Evolutionary conservation across 192 early-diverging fungal genomes (phyloP).

Genomic region (Backusella luteola): DNA sequence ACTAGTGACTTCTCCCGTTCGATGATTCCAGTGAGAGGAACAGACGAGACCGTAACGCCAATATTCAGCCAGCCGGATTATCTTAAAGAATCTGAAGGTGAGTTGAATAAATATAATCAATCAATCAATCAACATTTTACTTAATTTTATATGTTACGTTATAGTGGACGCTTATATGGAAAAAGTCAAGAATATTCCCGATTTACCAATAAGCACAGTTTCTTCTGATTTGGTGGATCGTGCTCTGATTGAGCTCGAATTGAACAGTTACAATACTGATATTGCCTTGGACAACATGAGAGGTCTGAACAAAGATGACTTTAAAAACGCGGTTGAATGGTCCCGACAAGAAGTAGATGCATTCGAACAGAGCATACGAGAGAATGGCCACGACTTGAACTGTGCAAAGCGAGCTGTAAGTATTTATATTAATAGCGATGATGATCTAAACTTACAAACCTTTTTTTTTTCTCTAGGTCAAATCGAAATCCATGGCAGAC

Average conservation of each 20-base stretch:
- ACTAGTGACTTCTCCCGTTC: background rate
- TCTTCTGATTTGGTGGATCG: constrained; percentile 67
- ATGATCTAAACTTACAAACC: background rate
- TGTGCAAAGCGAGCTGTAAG: constrained; percentile 52
- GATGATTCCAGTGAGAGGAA: constrained; percentile 7
- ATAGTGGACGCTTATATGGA: constrained; percentile 46
- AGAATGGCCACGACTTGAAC: constrained; percentile 67
- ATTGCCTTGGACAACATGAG: constrained; percentile 54
- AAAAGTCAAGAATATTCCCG: constrained; percentile 25
- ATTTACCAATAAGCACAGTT: constrained; percentile 39
- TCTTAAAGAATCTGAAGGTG: constrained; percentile 42
- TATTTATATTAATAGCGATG: constrained; percentile 26
- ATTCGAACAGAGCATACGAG: constrained; percentile 62
- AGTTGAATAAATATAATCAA: background rate
- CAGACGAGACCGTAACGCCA: constrained; percentile 38
- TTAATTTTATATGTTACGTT: background rate
- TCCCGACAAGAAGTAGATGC: constrained; percentile 42
- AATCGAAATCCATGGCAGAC: constrained; percentile 43
- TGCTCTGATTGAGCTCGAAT: constrained; percentile 53
- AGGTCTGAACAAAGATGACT: constrained; percentile 46
- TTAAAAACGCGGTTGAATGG: constrained; percentile 54
- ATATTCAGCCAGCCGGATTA: constrained; percentile 36
- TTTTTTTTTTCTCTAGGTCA: constrained; percentile 9
- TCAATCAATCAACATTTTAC: background rate
- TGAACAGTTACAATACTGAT: constrained; percentile 52